Evolutionary conservation across 495 filamentous ascomycete genomes (phyloP).

Genomic region (Tuber aestivum): DNA sequence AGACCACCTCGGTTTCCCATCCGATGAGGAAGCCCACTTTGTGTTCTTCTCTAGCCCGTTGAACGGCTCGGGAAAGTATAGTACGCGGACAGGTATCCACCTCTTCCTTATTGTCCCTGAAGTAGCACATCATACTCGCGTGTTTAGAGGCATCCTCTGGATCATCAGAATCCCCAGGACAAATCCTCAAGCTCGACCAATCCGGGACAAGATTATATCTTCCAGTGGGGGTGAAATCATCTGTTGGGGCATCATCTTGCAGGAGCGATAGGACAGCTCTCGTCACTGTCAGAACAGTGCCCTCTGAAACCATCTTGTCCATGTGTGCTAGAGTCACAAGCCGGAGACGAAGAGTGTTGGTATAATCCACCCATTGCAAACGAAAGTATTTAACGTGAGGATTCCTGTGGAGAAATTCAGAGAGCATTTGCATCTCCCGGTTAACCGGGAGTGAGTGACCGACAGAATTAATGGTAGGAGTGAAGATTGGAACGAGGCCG

Average conservation of each 20-base stretch:
- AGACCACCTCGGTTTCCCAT: constrained; percentile 78
- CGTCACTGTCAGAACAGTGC: constrained; percentile 53
- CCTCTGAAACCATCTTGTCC: constrained; percentile 51
- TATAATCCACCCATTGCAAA: constrained; percentile 77
- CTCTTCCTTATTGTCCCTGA: constrained; percentile 50
- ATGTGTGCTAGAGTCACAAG: constrained; percentile 66
- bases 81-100: constrained; percentile 56
- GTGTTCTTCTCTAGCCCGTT: constrained; percentile 45
- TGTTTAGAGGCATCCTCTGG: constrained; percentile 33
- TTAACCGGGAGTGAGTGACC: constrained; percentile 10
- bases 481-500: constrained; percentile 28
- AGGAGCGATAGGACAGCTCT: constrained; percentile 54
- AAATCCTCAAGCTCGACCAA: constrained; percentile 54
- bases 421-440: constrained; percentile 14
- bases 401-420: constrained; percentile 44
- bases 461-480: constrained; percentile 13
- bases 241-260: constrained; percentile 52
- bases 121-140: constrained; percentile 58
- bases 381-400: constrained; percentile 54
- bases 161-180: constrained; percentile 46
- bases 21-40: constrained; percentile 58
- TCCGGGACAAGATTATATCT: constrained; percentile 59
- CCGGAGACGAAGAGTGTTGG: constrained; percentile 60
- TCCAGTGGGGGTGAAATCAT: constrained; percentile 49
- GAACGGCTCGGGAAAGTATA: constrained; percentile 51